A percentile compares a stretch with the other conserved stretches of the same genome.
Conservation (phyloP, 257 asterid species). For the Solanum lycopersicoides region DNA sequence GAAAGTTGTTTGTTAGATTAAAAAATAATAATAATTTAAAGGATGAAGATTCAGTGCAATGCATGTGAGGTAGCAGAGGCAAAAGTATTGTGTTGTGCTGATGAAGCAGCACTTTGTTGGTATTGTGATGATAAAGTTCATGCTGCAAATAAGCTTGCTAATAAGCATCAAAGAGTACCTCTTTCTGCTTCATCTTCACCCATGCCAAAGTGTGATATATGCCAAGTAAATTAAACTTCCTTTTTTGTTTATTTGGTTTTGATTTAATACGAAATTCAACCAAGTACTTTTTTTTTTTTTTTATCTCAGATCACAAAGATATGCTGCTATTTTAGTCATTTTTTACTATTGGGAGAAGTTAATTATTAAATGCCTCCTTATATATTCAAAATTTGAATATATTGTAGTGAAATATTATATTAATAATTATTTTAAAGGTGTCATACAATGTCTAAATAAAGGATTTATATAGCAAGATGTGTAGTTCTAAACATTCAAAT, state of each 20-base stretch:
- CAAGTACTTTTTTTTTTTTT: background rate
- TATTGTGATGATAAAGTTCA: conserved; percentile 64
- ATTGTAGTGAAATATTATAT: too few species aligned
- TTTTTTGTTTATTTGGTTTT: too few species aligned
- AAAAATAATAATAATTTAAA: background rate
- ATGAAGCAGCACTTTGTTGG: conserved; percentile 78
- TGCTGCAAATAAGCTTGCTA: conserved; percentile 65
- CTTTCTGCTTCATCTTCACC: conserved; percentile 47
- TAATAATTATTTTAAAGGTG: too few species aligned
- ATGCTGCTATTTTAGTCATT: too few species aligned
- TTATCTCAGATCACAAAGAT: background rate
- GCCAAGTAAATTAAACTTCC: conserved; percentile 48
- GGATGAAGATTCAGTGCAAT: conserved; percentile 90
- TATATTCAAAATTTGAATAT: too few species aligned
- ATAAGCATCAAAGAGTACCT: conserved; percentile 67
- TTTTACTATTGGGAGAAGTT: too few species aligned
- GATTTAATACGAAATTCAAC: too few species aligned
- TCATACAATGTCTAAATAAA: too few species aligned
- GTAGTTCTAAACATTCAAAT: too few species aligned
- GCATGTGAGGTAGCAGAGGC: conserved; percentile 77
- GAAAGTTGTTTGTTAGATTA: background rate
- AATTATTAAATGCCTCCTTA: too few species aligned
- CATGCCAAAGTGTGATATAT: conserved; percentile 84
- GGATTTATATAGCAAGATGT: too few species aligned
- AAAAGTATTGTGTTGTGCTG: conserved; percentile 71